Conservation (phyloP, 2,329 filamentous ascomycete genomes). For the Hortaea werneckii region DNA sequence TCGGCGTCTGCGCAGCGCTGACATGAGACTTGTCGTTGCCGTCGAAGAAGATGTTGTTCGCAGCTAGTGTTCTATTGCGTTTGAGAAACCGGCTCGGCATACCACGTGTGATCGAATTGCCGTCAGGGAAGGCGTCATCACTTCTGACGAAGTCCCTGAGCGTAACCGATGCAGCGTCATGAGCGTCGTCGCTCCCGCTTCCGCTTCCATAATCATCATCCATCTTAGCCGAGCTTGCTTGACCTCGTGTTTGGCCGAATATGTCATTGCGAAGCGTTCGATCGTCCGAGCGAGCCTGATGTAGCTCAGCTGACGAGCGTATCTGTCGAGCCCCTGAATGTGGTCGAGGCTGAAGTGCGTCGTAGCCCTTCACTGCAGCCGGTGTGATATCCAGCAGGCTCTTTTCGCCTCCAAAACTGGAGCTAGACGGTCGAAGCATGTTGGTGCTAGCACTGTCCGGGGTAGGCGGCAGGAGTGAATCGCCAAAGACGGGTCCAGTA, state of each 20-base stretch:
- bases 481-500: conserved; percentile 16
- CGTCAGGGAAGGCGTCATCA: conserved; percentile 24
- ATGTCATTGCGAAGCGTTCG: conserved; percentile 6
- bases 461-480: conserved; percentile 23
- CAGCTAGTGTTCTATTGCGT: conserved; percentile 12
- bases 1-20: conserved; percentile 1
- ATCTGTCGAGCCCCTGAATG: conserved; percentile 20
- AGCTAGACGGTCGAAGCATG: conserved; percentile 23
- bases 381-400: conserved; percentile 16
- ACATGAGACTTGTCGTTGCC: conserved; percentile 10
- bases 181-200: conserved; percentile 1
- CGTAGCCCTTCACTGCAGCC: conserved; percentile 11
- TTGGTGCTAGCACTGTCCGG: conserved; percentile 24
- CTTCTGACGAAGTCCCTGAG: conserved; percentile 12
- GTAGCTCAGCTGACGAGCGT: conserved; percentile 21
- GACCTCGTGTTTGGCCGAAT: conserved; percentile 3
- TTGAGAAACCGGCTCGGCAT: conserved; percentile 27
- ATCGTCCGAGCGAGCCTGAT: conserved; percentile 10
- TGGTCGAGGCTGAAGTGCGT: conserved; percentile 11
- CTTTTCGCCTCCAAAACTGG: conserved; percentile 17
- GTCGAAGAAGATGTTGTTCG: conserved; percentile 11
- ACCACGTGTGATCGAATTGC: conserved; percentile 23
- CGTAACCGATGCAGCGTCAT: conserved; percentile 9
- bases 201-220: neutral
- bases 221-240: neutral